phyloP scores from a whole-genome alignment of 2,329 filamentous ascomycete genomes.

The Thyridium curvatum region DNA sequence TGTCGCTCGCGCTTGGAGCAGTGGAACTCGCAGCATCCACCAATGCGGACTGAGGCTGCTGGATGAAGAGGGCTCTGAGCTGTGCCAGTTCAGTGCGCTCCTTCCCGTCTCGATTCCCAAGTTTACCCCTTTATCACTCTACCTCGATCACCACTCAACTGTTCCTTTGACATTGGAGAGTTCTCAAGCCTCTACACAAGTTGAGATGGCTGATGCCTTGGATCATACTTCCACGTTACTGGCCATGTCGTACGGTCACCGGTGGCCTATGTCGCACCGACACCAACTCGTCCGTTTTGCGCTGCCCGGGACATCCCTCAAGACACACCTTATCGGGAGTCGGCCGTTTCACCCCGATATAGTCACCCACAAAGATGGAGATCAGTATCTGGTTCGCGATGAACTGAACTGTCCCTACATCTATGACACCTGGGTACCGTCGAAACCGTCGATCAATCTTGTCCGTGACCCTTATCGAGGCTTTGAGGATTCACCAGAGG shows the following conservation, averaged over 20 bases:
- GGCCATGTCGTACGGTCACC: slow-evolving; percentile 39
- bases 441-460: slow-evolving; percentile 34
- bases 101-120: slow-evolving; percentile 35
- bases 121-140: slow-evolving; percentile 29
- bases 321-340: slow-evolving; percentile 22
- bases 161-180: slow-evolving; percentile 28
- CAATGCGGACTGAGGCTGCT: slow-evolving; percentile 24
- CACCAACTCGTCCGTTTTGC: slow-evolving; percentile 38
- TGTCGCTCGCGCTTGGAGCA: slow-evolving; percentile 36
- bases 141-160: slow-evolving; percentile 25
- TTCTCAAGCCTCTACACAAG: slow-evolving; percentile 9
- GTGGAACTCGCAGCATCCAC: slow-evolving; percentile 17
- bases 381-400: slow-evolving; percentile 34
- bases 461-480: slow-evolving; percentile 29
- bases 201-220: slow-evolving; percentile 2
- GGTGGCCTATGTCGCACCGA: slow-evolving; percentile 30
- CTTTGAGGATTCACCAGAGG: slow-evolving; percentile 30
- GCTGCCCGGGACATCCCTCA: slow-evolving; percentile 15
- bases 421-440: slow-evolving; percentile 31
- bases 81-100: slow-evolving; percentile 32
- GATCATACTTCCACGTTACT: slow-evolving; percentile 43
- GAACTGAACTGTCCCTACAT: slow-evolving; percentile 26
- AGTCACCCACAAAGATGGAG: slow-evolving; percentile 13
- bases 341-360: slow-evolving; percentile 15
- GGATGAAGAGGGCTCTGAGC: slow-evolving; percentile 20